These are phyloP conservation scores for Talaromyces sp. DNA, from an alignment of 2,329 filamentous ascomycete species.

Conservation along the genomic window DNA sequence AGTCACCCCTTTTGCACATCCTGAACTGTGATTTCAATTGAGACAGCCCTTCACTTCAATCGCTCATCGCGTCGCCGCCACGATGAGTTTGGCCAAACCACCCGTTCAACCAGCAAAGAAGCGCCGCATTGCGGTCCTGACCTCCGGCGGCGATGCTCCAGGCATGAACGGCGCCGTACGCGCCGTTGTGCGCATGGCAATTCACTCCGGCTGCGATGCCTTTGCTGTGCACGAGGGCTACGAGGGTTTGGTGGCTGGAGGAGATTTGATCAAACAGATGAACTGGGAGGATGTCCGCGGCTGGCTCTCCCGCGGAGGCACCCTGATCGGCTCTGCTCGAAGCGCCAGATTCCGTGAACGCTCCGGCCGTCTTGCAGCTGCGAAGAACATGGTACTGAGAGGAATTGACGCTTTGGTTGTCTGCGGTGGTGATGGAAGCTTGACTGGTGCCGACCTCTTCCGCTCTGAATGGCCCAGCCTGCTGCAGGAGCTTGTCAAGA, in stretches of 20 bases:
- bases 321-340: constrained; percentile 89
- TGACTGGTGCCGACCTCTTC: constrained; percentile 94
- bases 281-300: constrained; percentile 91
- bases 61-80: constrained; percentile 5
- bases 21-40: not conserved
- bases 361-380: constrained; percentile 73
- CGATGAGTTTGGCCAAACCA: constrained; percentile 24
- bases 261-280: constrained; percentile 81
- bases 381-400: constrained; percentile 88
- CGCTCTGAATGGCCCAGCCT: constrained; percentile 87
- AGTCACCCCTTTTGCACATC: not conserved
- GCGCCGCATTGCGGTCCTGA: constrained; percentile 81
- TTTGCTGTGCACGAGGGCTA: constrained; percentile 91
- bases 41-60: not conserved
- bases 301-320: constrained; percentile 90
- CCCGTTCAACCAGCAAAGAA: constrained; percentile 43
- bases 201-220: constrained; percentile 75
- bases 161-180: constrained; percentile 92
- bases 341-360: constrained; percentile 92
- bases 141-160: constrained; percentile 87
- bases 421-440: constrained; percentile 91
- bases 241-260: constrained; percentile 86
- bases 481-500: constrained; percentile 75
- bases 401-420: constrained; percentile 96
- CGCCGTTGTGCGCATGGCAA: constrained; percentile 85